phyloP scores from a whole-genome alignment of 2,329 filamentous ascomycete species.

The Cladosporium sp. region DNA sequence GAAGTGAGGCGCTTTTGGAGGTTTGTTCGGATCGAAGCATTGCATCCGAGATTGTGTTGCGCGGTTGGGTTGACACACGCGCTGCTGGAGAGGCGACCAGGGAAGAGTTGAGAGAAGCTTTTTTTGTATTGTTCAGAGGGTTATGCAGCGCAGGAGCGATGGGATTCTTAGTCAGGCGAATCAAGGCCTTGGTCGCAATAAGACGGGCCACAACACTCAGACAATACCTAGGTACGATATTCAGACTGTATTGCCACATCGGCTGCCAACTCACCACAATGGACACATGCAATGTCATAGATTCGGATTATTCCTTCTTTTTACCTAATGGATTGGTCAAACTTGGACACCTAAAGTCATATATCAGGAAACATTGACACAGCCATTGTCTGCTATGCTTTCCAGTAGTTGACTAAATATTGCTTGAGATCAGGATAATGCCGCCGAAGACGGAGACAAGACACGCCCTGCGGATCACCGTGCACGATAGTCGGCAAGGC shows the following conservation, averaged over 20 bases:
- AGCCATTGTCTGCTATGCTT: neutral
- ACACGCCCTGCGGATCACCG: neutral
- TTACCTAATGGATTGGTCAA: neutral
- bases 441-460: neutral
- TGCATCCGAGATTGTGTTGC: neutral
- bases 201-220: neutral
- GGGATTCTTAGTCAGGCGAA: neutral
- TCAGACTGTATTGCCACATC: neutral
- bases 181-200: neutral
- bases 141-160: neutral
- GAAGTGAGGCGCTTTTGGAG: neutral
- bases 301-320: neutral
- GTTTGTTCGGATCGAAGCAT: neutral
- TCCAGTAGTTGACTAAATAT: neutral
- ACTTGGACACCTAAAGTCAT: neutral
- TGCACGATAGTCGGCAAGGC: conserved; percentile 3
- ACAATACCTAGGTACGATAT: neutral
- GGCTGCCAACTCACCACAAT: neutral
- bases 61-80: neutral
- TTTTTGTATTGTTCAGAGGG: neutral
- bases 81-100: neutral
- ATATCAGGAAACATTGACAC: neutral
- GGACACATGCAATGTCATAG: neutral
- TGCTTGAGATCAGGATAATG: neutral
- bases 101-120: neutral